Evolutionary conservation across 1,284 basidiomycete species (phyloP), one percentile per base, ranked within the genome.

Genomic region (Fistulinella cinereoalba): DNA sequence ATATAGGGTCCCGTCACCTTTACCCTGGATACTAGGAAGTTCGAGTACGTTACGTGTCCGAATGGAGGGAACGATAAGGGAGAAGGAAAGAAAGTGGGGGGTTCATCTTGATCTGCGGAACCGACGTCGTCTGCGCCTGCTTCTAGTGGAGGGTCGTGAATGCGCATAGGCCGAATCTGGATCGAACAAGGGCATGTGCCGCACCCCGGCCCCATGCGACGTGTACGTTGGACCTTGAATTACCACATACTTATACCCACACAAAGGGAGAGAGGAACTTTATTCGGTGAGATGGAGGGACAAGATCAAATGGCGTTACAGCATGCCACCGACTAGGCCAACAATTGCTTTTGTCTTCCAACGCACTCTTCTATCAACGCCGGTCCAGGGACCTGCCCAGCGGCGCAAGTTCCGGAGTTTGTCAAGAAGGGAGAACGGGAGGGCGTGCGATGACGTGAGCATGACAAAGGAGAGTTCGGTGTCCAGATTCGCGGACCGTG

Each of bases 401-500:
- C 61, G 63, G 41, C 72, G 69, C 40, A 87, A 70, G 19, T 68
- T 68, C 16, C 72, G 58, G 12, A 78, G 67, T 50, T 81, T 79
- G 3, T 72, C 65, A 1, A 66, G 66, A 2, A 80, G 65, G 40
- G 67, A 61, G 43, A 58, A 51, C 29, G 71, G 69, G 41, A 81
- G 56, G 4, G 61, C 49, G 0, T 67, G 56, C 3, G 76, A 77
- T 8, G 83, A 80, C 7, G 92, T 83, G 31, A 87, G 69, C 71
- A 98, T 80, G 37, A 97, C 66, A 56, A 98, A 88, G 2, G 92
- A 95, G 31, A 97, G 79, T 62, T 99, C 96, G 12, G 93, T 88
- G 68, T 99, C 97, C 38, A 97, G 81, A 53, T 89, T 80, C 1
- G 93, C 83, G 1, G 92, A 96, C 3, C 96, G 85, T 1, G 91